Conservation (phyloP, 306 rosid species). For the Prunus salicina region DNA sequence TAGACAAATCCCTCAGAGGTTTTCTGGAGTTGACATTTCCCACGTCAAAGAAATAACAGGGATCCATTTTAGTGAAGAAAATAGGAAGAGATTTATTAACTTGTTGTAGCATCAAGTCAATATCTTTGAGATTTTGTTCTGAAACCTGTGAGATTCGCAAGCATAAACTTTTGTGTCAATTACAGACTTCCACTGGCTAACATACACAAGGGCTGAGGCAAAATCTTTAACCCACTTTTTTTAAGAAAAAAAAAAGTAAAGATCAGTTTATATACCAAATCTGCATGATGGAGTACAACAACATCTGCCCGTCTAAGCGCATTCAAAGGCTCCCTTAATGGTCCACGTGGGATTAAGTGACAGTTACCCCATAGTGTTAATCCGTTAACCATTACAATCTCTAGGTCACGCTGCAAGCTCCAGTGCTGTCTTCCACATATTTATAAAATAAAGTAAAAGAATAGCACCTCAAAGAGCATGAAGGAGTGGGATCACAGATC, state of each 20-base stretch:
- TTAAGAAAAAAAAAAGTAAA: background rate
- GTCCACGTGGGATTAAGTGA: constrained; percentile 76
- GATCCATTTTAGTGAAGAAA: constrained; percentile 77
- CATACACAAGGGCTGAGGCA: constrained; percentile 1
- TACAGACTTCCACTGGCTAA: background rate
- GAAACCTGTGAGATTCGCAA: constrained; percentile 56
- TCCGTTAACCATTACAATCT: constrained; percentile 86
- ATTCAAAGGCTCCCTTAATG: constrained; percentile 78
- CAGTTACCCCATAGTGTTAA: constrained; percentile 71
- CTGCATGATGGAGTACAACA: constrained; percentile 76
- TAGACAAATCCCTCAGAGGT: constrained; percentile 42
- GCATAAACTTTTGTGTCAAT: constrained; percentile 18
- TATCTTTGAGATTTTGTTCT: constrained; percentile 46
- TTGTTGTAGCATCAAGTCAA: constrained; percentile 37
- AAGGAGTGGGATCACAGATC: background rate
- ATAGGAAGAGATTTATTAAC: constrained; percentile 47
- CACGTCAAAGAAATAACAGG: constrained; percentile 59
- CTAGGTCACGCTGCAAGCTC: constrained; percentile 82
- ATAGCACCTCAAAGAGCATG: background rate
- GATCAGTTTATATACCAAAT: constrained; percentile 47
- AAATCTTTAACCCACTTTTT: background rate
- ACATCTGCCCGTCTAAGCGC: constrained; percentile 71
- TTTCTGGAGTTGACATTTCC: constrained; percentile 37
- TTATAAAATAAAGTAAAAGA: constrained; percentile 21
- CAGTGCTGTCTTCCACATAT: constrained; percentile 66